These are phyloP conservation scores for Solanum raphanifolium DNA, from an alignment of 257 asterid species.

Conservation along the genomic window DNA sequence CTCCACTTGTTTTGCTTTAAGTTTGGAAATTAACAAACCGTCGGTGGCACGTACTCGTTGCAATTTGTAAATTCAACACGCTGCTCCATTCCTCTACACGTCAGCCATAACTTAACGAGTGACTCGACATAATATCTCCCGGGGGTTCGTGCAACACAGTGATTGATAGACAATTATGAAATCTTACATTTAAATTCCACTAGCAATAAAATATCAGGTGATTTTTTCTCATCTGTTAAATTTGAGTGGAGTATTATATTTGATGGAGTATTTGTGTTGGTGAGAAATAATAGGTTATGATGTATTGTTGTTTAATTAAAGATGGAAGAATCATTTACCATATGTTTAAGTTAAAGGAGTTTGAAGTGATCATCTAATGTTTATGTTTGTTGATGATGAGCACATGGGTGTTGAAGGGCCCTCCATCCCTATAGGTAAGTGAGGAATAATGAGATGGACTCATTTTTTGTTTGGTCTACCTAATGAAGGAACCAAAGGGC, in stretches of 20 bases:
- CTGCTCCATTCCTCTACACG: background rate
- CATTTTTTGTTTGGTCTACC: background rate
- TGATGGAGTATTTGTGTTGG: too few relatives aligned
- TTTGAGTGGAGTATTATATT: too few relatives aligned
- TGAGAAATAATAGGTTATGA: too few relatives aligned
- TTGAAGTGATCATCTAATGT: background rate
- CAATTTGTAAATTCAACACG: background rate
- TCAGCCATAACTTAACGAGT: background rate
- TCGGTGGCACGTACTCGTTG: background rate
- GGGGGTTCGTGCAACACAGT: background rate
- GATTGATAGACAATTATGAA: background rate
- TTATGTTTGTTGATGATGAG: background rate
- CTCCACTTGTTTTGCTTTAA: background rate
- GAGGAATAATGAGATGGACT: background rate
- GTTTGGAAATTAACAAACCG: background rate
- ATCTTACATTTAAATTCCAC: too few relatives aligned
- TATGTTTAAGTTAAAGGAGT: background rate
- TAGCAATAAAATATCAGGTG: background rate
- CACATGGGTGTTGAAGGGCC: background rate
- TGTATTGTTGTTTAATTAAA: too few relatives aligned
- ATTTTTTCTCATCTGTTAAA: too few relatives aligned
- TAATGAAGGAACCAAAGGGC: background rate
- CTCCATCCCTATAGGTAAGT: background rate
- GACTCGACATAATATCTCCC: background rate
- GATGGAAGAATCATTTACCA: background rate